Base-by-base conservation (phyloP, 192 early-diverging fungal species). In the Coemansia sp. region DNA sequence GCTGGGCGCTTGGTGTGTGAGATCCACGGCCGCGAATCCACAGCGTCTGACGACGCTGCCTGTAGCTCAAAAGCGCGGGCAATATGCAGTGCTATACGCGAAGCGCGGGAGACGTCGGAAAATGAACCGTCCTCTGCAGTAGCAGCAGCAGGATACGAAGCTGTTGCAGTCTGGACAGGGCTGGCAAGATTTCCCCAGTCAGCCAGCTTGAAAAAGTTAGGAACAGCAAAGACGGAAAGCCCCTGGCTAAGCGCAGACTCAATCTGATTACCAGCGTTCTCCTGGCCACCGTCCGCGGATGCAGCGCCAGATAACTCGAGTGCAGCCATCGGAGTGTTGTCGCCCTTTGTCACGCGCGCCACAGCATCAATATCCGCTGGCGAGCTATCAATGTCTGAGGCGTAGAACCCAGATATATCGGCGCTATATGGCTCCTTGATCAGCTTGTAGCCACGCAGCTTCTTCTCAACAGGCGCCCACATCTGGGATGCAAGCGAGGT, bases 161-260 rank as follows among this genome's bases (percentile, higher is more conserved):
- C 45, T 37, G 13, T 44, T 57, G 41, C 49, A 50, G 9, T 39
- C 38, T 16, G 11, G 2, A 46, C 5, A 5, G 79, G 57, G 58
- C 74, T 70, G 44, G 64, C 70, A 41, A 82, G 14, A 39, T 76
- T 82, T 6, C 74, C 79, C 56, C 65, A 70, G 44, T 19, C 13
- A 32, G 64, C 37, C 17, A 67, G 51, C 12, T 25, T 25, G 57
- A 82, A 73, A 57, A 76, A 76, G 38, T 62, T 65, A 13, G 74
- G 69, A 51, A 82, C 57, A 19, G 79, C 67, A 55, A 82, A 60
- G 8, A 64, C 79, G 8, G 79, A 70, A 19, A 82, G 79, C 0
- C 79, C 79, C 54, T 82, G 79, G 63, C 79, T 70, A 25, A 82
- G 68, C 7, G 79, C 79, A 40, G 65, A 50, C 59, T 82, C 79